Evolutionary conservation across 2,329 filamentous ascomycete genomes (phyloP).

Genomic region (Helotiales sp.): DNA sequence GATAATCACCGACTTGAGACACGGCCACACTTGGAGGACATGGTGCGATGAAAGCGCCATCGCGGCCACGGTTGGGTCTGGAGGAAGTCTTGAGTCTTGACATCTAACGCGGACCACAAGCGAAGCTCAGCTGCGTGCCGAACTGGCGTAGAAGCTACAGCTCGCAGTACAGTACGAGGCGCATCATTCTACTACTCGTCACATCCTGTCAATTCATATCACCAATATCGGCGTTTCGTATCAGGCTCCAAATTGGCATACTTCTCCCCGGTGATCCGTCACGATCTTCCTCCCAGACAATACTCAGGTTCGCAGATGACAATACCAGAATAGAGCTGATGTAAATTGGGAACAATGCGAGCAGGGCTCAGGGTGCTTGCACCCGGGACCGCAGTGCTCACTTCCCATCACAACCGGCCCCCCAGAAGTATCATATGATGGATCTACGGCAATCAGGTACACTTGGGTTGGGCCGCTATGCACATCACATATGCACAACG

Average conservation of each 20-base stretch:
- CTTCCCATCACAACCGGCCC: background rate
- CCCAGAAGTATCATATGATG: background rate
- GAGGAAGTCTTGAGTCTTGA: background rate
- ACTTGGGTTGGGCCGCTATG: constrained; percentile 34
- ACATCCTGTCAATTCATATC: background rate
- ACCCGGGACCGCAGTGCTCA: background rate
- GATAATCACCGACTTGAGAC: constrained; percentile 14
- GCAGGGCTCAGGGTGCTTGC: background rate
- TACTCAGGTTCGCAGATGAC: background rate
- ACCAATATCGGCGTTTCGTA: background rate
- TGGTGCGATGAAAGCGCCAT: background rate
- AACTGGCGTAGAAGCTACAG: too few relatives aligned
- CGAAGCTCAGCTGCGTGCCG: too few relatives aligned
- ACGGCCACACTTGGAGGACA: too few relatives aligned
- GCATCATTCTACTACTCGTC: background rate
- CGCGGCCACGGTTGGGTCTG: background rate
- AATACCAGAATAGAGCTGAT: background rate
- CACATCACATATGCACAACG: constrained; percentile 20
- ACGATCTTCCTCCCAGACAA: background rate
- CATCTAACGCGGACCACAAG: background rate
- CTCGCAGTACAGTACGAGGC: too few relatives aligned
- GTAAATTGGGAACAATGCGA: background rate
- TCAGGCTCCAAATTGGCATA: background rate
- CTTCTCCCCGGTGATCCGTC: background rate
- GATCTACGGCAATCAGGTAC: constrained; percentile 26